Evolutionary conservation across 2,329 filamentous ascomycete species (phyloP), one percentile per base, ranked within the genome.

Genomic region (Westerdykella aurantiaca): DNA sequence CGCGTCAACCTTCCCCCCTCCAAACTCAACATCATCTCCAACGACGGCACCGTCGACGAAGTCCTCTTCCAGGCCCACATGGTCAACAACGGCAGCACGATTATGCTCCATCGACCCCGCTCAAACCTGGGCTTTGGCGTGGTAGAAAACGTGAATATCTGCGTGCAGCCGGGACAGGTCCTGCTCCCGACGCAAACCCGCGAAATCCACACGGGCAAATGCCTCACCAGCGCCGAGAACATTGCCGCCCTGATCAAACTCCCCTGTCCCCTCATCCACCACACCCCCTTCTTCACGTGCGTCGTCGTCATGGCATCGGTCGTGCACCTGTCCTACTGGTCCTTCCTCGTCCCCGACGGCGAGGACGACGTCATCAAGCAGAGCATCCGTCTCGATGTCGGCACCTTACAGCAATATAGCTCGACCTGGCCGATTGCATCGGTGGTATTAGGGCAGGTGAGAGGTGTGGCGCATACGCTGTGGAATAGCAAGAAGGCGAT

Each of bases 21-120:
- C 12, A 94, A 94, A 68, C 75, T 76, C 43, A 79, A 87, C 48
- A 72, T 94, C 42, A 78, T 81, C 46, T 77, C 79, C 49, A 80
- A 84, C 53, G 83, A 87, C 25, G 77, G 81, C 16, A 31, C 46
- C 42, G 74, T 90, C 10, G 90, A 96, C 62, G 88, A 95, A 68
- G 85, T 95, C 78, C 82, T 95, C 67, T 95, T 95, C 69, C 88
- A 94, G 64, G 89, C 87, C 1, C 84, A 87, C 50, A 91, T 94
- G 80, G 86, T 95, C 56, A 74, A 60, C 25, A 50, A 47, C 5
- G 67, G 67, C 18, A 62, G 57, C 52, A 65, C 63, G 12, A 69
- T 69, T 41, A 65, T 69, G 56, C 55, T 69, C 25, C 66, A 86
- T 52, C 43, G 69, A 44, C 56, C 68, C 48, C 53, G 69, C 42